These are phyloP conservation scores for Trichosporon sp. DNA, from an alignment of 1,284 basidiomycete genomes.

Conservation along the genomic window DNA sequence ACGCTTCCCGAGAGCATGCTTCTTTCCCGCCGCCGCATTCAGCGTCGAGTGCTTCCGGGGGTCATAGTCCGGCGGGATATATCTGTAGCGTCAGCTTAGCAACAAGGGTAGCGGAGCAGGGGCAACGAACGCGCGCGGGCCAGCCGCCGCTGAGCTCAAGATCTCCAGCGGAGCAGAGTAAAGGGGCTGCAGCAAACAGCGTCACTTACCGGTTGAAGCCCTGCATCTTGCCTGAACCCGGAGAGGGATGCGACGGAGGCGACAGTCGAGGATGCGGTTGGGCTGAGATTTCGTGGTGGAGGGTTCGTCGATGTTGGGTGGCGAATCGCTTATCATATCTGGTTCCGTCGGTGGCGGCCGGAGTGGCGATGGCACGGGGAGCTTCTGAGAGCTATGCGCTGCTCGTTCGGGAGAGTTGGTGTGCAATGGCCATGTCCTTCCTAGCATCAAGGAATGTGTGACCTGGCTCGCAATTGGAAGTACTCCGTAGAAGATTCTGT, in stretches of 20 bases:
- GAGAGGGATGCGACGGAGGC: not conserved
- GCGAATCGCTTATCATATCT: not conserved
- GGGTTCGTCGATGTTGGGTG: not conserved
- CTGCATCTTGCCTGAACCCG: slow-evolving; percentile 29
- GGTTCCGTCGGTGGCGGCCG: not conserved
- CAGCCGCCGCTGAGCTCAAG: too few species aligned
- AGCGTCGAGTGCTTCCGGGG: slow-evolving; percentile 71
- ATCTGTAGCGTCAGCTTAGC: slow-evolving; percentile 61
- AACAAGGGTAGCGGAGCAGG: too few species aligned
- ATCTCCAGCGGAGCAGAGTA: too few species aligned
- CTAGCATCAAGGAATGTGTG: too few species aligned
- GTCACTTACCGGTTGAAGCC: slow-evolving; percentile 69
- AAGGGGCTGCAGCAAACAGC: too few species aligned
- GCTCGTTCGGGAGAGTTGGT: too few species aligned
- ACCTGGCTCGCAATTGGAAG: too few species aligned
- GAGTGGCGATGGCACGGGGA: not conserved
- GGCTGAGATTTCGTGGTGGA: not conserved
- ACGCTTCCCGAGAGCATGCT: slow-evolving; percentile 87
- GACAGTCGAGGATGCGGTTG: not conserved
- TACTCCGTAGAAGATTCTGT: too few species aligned
- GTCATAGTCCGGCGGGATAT: slow-evolving; percentile 91
- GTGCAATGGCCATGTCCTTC: too few species aligned
- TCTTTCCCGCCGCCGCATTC: slow-evolving; percentile 69
- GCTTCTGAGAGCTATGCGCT: not conserved
- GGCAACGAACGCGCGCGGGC: too few species aligned